Conservation (phyloP, 2,329 filamentous ascomycete genomes). For the Penicillium sp. region DNA sequence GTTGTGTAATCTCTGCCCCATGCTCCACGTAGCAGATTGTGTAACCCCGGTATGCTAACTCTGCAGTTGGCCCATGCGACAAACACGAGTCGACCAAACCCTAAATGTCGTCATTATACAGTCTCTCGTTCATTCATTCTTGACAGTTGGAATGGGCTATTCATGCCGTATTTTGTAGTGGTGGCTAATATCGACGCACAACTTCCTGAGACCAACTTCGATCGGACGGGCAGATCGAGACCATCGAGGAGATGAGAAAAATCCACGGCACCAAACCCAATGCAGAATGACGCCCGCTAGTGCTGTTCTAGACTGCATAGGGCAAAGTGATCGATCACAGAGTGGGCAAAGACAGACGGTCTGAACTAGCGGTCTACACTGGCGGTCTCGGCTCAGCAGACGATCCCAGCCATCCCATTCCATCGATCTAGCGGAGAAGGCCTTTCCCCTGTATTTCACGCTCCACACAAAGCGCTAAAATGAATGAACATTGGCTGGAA, state of each 20-base stretch:
- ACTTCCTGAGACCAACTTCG: neutral
- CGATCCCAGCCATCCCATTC: slow-evolving; percentile 4
- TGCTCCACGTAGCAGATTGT: slow-evolving; percentile 8
- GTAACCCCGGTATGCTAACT: slow-evolving; percentile 4
- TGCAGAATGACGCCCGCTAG: slow-evolving; percentile 10
- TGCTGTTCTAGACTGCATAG: neutral
- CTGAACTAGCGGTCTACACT: slow-evolving; percentile 14
- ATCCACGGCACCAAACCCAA: neutral
- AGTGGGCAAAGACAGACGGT: neutral
- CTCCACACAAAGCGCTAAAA: neutral
- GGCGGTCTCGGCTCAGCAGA: slow-evolving; percentile 3
- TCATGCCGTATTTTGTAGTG: neutral
- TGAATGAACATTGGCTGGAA: neutral
- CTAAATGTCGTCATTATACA: neutral
- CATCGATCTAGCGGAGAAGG: neutral
- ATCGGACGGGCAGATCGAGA: neutral
- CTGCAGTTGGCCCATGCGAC: neutral
- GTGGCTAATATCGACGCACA: neutral
- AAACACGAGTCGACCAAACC: neutral
- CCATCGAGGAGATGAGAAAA: neutral
- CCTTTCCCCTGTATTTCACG: neutral
- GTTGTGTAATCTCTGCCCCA: neutral
- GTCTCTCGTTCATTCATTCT: neutral
- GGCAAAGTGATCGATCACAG: slow-evolving; percentile 8
- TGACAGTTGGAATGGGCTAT: neutral